Percentiles rank a stretch among this genome's conserved stretches.
These are phyloP conservation scores for Syzygium aqueum DNA, from an alignment of 345 rosid species.

Conservation along the genomic window DNA sequence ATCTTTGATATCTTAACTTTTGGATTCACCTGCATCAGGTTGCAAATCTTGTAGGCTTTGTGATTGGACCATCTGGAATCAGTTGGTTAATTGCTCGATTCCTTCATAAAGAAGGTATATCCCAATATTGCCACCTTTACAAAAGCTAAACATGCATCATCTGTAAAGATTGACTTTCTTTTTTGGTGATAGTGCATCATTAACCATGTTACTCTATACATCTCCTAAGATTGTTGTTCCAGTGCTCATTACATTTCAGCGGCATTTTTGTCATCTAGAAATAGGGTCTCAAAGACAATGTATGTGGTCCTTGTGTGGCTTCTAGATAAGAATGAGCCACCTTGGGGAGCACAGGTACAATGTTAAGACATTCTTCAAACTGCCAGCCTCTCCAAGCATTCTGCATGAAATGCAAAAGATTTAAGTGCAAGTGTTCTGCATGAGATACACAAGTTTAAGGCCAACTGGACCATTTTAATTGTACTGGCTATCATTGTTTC, in stretches of 20 bases:
- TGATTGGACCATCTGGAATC: slow-evolving; percentile 72
- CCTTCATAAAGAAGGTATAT: slow-evolving; percentile 55
- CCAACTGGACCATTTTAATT: not conserved
- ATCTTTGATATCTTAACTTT: not conserved
- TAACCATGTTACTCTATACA: not conserved
- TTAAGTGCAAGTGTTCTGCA: not conserved
- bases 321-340: not conserved
- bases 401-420: not conserved
- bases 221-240: not conserved
- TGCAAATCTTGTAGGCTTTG: slow-evolving; percentile 92
- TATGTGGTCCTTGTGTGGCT: not conserved
- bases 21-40: slow-evolving; percentile 27
- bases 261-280: not conserved
- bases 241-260: not conserved
- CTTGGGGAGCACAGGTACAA: not conserved
- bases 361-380: not conserved
- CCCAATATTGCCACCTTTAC: not conserved
- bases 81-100: slow-evolving; percentile 68
- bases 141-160: not conserved
- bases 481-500: not conserved
- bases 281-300: not conserved
- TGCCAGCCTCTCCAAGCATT: not conserved
- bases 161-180: not conserved
- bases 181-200: not conserved
- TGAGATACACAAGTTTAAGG: not conserved